phyloP scores from a whole-genome alignment of 2,329 filamentous ascomycete genomes.

The Paramyrothecium sp. region DNA sequence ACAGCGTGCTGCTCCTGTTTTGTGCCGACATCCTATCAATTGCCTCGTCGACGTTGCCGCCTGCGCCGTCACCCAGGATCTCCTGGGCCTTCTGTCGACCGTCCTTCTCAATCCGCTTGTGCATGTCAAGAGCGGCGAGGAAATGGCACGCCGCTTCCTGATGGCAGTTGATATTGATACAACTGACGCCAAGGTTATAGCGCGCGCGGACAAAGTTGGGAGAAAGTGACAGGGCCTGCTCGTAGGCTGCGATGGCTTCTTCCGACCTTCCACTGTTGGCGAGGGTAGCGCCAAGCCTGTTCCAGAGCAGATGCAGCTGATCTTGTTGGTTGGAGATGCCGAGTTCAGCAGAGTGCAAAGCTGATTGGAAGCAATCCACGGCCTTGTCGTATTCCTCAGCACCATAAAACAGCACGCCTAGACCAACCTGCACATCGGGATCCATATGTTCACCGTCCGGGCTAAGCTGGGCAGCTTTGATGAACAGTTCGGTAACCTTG shows the following conservation, averaged over 20 bases:
- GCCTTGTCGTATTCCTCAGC: constrained; percentile 98
- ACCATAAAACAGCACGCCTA: constrained; percentile 96
- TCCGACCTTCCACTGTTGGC: constrained; percentile 92
- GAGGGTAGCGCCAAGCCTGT: constrained; percentile 90
- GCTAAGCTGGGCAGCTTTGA: constrained; percentile 86
- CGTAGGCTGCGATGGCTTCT: constrained; percentile 95
- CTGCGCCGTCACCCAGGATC: constrained; percentile 62
- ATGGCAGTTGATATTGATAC: constrained; percentile 96
- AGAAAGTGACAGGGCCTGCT: constrained; percentile 83
- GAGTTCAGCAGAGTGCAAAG: constrained; percentile 80
- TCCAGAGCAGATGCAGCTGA: constrained; percentile 94
- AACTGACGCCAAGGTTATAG: constrained; percentile 94
- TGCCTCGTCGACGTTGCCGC: constrained; percentile 58
- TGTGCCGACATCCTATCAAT: constrained; percentile 87
- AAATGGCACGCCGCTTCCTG: constrained; percentile 91
- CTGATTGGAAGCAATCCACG: constrained; percentile 95
- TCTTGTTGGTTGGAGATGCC: constrained; percentile 81
- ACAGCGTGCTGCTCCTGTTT: constrained; percentile 95
- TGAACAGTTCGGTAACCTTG: constrained; percentile 87
- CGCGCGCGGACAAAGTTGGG: constrained; percentile 96
- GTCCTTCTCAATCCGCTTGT: constrained; percentile 86
- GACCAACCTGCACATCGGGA: constrained; percentile 93
- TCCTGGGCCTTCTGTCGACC: constrained; percentile 81
- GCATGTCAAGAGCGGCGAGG: constrained; percentile 89
- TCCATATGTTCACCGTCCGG: constrained; percentile 96